These are phyloP conservation scores for Teratosphaeria zuluensis DNA, from an alignment of 2,329 filamentous ascomycete species.

Conservation along the genomic window DNA sequence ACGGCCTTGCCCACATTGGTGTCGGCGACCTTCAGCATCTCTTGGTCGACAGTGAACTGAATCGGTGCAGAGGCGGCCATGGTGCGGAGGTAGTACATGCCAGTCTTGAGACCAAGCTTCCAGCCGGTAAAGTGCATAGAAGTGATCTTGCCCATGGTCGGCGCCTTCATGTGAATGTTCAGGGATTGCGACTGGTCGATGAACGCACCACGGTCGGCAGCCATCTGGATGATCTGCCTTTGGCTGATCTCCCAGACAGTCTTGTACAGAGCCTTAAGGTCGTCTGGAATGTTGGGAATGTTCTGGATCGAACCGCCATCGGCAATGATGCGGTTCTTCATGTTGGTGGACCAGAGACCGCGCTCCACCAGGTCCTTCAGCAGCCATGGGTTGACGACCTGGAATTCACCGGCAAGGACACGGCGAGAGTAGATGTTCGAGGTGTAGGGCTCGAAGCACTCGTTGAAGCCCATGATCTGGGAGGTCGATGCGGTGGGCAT, in stretches of 20 bases:
- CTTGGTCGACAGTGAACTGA: constrained; percentile 97
- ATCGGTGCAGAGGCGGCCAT: constrained; percentile 95
- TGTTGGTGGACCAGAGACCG: constrained; percentile 96
- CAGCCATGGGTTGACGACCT: constrained; percentile 98
- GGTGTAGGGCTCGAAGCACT: constrained; percentile 99
- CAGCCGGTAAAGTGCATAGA: constrained; percentile 99
- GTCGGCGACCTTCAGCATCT: constrained; percentile 80
- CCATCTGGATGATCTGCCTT: constrained; percentile 92
- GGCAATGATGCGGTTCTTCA: constrained; percentile 99
- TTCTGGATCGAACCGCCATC: constrained; percentile 94
- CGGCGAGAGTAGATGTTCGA: constrained; percentile 99
- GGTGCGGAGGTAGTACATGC: constrained; percentile 99
- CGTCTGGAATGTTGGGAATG: constrained; percentile 89
- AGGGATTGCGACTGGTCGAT: constrained; percentile 98
- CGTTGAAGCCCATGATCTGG: constrained; percentile 97
- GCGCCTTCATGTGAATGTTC: constrained; percentile 99
- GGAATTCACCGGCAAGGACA: constrained; percentile 96
- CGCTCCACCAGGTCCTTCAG: constrained; percentile 97
- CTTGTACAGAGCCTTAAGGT: constrained; percentile 97
- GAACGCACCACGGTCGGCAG: constrained; percentile 93
- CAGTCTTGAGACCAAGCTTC: constrained; percentile 98
- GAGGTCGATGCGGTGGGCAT: constrained; percentile 98
- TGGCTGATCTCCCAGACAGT: constrained; percentile 99
- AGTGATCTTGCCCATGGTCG: constrained; percentile 99
- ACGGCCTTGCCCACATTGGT: constrained; percentile 61